Base-by-base conservation (phyloP, 345 rosid genomes). In the Turritis glabra region DNA sequence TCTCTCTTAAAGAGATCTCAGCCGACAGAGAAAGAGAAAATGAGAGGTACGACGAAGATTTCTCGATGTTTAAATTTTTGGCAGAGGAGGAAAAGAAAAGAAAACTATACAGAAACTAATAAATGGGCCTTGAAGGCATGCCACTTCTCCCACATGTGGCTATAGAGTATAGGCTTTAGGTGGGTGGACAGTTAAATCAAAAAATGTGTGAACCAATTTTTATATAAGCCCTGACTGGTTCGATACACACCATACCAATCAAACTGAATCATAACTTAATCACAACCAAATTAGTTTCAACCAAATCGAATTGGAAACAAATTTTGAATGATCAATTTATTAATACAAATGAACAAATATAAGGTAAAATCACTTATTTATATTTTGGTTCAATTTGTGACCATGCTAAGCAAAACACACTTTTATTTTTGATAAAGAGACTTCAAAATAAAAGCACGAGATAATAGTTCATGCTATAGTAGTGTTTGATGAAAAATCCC, bases 11-110 rank as follows among this genome's bases (percentile, higher is more conserved):
- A 75, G 68, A 75, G 69, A 68, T 68, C 62, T 51, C 21, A 47
- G 27, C 73, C 73, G 78, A 74, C 73, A 74, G 51, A 35, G 64
- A 64, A 64, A 73, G 64, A 74, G 78, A 67, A 67, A 67, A 40
- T 61, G 33, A 63, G 70, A 64, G 66, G 67, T 66, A 74, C 72
- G 77, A 74, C 68, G 66, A 55, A 50, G 73, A 44, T 43, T 23
- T 64, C 22, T 56, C 50, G 19, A 18, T 38, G 62, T 33, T 41
- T 75, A 17, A 13, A 3, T 26, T 17, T 10, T 62, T 62, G 63
- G 54, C 33, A 51, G 62, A 33, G 8, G 9, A 6, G 51, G 15
- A 52, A 51, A 37, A 15, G 2, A 5, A 57, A 8, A 41, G 4
- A n/a, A 62, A 41, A 25, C 7, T 50, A 26, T 32, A 44, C 17